Evolutionary conservation across 495 filamentous ascomycete species (phyloP).

Genomic region (Schizothecium vesticola): DNA sequence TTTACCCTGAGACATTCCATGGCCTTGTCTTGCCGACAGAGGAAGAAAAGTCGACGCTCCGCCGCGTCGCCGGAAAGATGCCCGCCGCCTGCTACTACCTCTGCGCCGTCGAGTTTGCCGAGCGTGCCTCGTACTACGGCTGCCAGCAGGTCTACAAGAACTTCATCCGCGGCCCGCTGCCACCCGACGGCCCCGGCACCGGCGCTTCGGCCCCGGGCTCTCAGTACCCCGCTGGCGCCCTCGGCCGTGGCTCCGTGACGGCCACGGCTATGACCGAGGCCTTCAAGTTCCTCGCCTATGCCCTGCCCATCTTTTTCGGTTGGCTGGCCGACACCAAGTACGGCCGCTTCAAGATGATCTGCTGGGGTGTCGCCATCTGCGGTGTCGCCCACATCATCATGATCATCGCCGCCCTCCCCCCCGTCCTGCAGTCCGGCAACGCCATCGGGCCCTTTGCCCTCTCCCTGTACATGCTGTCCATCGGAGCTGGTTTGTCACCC

Average conservation of each 20-base stretch:
- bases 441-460: slow-evolving; percentile 54
- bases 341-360: slow-evolving; percentile 57
- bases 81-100: slow-evolving; percentile 44
- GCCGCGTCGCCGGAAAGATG: slow-evolving; percentile 47
- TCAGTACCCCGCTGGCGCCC: slow-evolving; percentile 52
- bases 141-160: slow-evolving; percentile 54
- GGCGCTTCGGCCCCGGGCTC: slow-evolving; percentile 49
- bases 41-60: slow-evolving; percentile 47
- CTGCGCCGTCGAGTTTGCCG: slow-evolving; percentile 54
- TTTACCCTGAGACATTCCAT: slow-evolving; percentile 30
- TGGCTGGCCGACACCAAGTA: slow-evolving; percentile 55
- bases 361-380: slow-evolving; percentile 53
- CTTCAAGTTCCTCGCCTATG: slow-evolving; percentile 54
- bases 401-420: slow-evolving; percentile 54
- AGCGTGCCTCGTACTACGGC: slow-evolving; percentile 56
- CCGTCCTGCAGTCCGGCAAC: slow-evolving; percentile 49
- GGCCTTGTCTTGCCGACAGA: slow-evolving; percentile 46
- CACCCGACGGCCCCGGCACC: slow-evolving; percentile 50
- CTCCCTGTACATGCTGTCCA: slow-evolving; percentile 50
- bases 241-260: slow-evolving; percentile 54
- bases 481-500: slow-evolving; percentile 55
- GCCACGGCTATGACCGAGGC: slow-evolving; percentile 51
- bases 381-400: slow-evolving; percentile 58
- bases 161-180: slow-evolving; percentile 50
- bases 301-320: slow-evolving; percentile 53